Evolutionary conservation across 768 basidiomycete genomes (phyloP).

Genomic region (Termitomyces eurrhizus): DNA sequence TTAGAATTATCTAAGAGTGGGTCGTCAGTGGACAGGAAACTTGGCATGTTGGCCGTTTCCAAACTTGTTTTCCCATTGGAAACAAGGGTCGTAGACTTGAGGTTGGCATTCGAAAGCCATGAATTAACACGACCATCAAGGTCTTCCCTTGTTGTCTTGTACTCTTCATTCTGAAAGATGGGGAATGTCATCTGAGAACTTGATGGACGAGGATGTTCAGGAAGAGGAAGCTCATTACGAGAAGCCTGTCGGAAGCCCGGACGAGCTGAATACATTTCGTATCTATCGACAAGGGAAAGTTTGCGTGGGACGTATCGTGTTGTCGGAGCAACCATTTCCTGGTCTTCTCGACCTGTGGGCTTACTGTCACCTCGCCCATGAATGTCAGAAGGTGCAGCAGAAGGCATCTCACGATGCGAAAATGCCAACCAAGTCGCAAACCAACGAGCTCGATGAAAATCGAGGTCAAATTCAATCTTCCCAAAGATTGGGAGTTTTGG

Average conservation of each 20-base stretch:
- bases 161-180: constrained; percentile 59
- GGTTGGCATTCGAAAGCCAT: constrained; percentile 59
- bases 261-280: constrained; percentile 41
- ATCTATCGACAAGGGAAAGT: constrained; percentile 65
- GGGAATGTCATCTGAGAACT: constrained; percentile 46
- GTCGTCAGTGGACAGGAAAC: constrained; percentile 32
- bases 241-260: constrained; percentile 26
- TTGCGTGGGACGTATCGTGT: constrained; percentile 58
- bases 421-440: constrained; percentile 64
- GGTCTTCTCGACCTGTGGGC: constrained; percentile 37
- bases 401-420: constrained; percentile 37
- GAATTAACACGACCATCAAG: constrained; percentile 56
- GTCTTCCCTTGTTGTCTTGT: constrained; percentile 45
- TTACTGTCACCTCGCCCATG: constrained; percentile 57
- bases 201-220: constrained; percentile 20
- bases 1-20: constrained; percentile 24
- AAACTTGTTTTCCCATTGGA: constrained; percentile 47
- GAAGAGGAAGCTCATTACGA: constrained; percentile 24
- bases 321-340: constrained; percentile 31
- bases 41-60: constrained; percentile 50
- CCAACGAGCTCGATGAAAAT: constrained; percentile 73
- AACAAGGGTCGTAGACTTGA: constrained; percentile 44
- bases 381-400: constrained; percentile 34
- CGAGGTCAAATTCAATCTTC: constrained; percentile 85
- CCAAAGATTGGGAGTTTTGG: constrained; percentile 62